Percentiles rank a stretch among this genome's conserved stretches.
Conservation (phyloP, 352 stramenopile genomes). For the Halophytophthora polymorphica region DNA sequence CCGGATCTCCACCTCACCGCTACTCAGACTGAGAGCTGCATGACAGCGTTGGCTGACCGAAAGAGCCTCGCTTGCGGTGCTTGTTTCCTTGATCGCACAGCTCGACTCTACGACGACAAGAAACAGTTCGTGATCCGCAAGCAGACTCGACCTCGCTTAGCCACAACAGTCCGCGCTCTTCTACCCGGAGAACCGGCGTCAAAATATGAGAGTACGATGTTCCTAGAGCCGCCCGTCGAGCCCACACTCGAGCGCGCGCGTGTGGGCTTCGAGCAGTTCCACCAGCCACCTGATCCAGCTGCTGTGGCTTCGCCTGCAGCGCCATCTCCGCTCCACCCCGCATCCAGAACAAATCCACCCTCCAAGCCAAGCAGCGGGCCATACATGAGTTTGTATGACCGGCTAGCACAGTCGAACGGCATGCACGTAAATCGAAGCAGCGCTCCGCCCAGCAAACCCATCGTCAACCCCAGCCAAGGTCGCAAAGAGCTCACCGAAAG, state of each 20-base stretch:
- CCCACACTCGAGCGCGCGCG: slow-evolving; percentile 32
- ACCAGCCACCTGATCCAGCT: slow-evolving; percentile 1
- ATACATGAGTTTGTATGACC: slow-evolving; percentile 72
- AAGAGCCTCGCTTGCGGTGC: neutral
- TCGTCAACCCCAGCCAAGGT: slow-evolving; percentile 16
- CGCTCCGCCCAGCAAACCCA: slow-evolving; percentile 34
- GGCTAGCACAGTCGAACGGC: slow-evolving; percentile 49
- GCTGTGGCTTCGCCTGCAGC: slow-evolving; percentile 9
- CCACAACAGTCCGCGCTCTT: slow-evolving; percentile 33
- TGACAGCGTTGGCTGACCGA: neutral
- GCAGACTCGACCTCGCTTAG: slow-evolving; percentile 34
- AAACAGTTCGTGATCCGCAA: slow-evolving; percentile 73
- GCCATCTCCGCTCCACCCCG: slow-evolving; percentile 8
- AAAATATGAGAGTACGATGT: slow-evolving; percentile 59
- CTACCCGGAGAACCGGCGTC: slow-evolving; percentile 33
- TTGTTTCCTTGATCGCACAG: slow-evolving; percentile 18
- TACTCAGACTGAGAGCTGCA: neutral
- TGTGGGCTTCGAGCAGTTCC: slow-evolving; percentile 18
- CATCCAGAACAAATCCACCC: slow-evolving; percentile 11
- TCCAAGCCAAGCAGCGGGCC: slow-evolving; percentile 16
- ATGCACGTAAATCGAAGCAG: slow-evolving; percentile 27
- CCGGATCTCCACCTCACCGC: neutral
- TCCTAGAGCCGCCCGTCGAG: slow-evolving; percentile 42
- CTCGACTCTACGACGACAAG: slow-evolving; percentile 77
- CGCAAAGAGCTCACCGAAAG: slow-evolving; percentile 5